Evolutionary conservation across 495 filamentous ascomycete genomes (phyloP).

Genomic region (Trichocladium antarcticum): DNA sequence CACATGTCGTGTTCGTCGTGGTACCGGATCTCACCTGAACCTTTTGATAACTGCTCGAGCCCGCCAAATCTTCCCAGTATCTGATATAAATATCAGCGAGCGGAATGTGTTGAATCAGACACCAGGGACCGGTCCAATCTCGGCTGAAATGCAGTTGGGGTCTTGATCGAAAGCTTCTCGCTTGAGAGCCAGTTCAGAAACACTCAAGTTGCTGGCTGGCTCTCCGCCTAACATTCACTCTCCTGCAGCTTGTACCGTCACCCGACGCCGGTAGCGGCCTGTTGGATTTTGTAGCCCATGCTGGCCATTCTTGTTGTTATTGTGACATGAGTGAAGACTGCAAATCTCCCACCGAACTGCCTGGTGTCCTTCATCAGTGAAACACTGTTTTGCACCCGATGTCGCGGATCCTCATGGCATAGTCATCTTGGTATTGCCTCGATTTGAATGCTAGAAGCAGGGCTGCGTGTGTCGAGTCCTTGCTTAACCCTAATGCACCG

Average conservation of each 20-base stretch:
- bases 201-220: too few species aligned
- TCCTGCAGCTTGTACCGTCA: not conserved
- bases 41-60: too few species aligned
- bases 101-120: too few species aligned
- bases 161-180: too few species aligned
- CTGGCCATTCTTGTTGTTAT: constrained; percentile 18
- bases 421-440: constrained; percentile 35
- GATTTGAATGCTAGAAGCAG: constrained; percentile 35
- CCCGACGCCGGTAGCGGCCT: constrained; percentile 1
- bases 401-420: constrained; percentile 25
- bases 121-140: too few species aligned
- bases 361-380: constrained; percentile 14
- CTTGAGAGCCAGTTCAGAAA: too few species aligned
- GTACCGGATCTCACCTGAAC: too few species aligned
- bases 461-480: constrained; percentile 37
- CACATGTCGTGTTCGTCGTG: too few species aligned
- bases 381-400: constrained; percentile 18
- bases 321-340: constrained; percentile 12
- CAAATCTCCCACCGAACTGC: constrained; percentile 11
- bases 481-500: constrained; percentile 45
- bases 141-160: too few species aligned
- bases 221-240: not conserved
- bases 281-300: constrained; percentile 17
- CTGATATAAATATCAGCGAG: too few species aligned
- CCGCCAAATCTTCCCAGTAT: too few species aligned